Percentiles rank a stretch among this genome's conserved stretches.
phyloP scores from a whole-genome alignment of 176 grass and related monocot species.

The Stipa capillata region DNA sequence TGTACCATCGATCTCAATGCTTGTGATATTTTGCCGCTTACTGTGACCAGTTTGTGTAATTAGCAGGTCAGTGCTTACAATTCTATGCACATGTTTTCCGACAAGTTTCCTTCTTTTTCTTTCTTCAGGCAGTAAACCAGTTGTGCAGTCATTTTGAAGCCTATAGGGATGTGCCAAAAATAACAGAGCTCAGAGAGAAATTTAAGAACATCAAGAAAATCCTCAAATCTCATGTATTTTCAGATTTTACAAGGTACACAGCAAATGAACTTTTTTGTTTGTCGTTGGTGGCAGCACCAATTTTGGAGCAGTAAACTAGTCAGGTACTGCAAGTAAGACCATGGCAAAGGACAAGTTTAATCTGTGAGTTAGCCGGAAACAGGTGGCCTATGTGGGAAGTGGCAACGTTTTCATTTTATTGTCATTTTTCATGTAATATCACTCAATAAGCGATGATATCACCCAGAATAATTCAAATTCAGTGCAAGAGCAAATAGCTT shows the following conservation, averaged over 20 bases:
- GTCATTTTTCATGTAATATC: background rate
- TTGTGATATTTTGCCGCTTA: background rate
- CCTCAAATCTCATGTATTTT: conserved; percentile 97
- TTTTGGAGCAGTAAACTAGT: conserved; percentile 10
- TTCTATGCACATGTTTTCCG: background rate
- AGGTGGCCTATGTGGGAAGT: background rate
- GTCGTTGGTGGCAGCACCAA: background rate
- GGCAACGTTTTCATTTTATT: background rate
- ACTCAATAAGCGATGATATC: background rate
- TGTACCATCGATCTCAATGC: background rate
- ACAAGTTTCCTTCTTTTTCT: conserved; percentile 1
- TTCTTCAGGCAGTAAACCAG: conserved; percentile 89
- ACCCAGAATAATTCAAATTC: background rate
- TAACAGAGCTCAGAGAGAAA: conserved; percentile 96
- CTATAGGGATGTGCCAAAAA: conserved; percentile 95
- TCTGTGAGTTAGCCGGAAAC: background rate
- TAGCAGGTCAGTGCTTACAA: background rate
- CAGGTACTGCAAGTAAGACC: background rate
- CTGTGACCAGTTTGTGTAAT: background rate
- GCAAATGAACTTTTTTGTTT: conserved; percentile 1
- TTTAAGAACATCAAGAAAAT: conserved; percentile 99
- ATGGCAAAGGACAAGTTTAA: background rate
- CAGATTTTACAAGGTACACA: conserved; percentile 89
- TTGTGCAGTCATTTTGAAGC: conserved; percentile 98
- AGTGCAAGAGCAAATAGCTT: background rate